Evolutionary conservation across 352 stramenopile genomes (phyloP), one percentile per base, ranked within the genome.

Genomic region (Pythium diclinum): DNA sequence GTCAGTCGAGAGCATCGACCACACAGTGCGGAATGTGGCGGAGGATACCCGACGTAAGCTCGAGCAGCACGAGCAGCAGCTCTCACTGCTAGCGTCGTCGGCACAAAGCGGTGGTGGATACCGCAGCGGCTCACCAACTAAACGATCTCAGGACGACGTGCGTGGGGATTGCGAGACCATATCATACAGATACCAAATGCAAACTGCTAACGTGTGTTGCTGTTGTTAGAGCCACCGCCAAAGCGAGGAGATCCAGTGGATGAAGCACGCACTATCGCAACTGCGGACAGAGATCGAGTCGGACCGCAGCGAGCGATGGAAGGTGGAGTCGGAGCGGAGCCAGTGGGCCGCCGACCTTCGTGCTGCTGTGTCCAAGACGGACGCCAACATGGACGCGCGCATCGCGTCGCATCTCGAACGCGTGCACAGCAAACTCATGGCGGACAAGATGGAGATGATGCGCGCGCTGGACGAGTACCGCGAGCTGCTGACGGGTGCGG

Each of bases 271-370:
- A 14, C 51, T 82, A 10, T 42, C 69, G 8, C 81, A 88, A 58
- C 61, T 91, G 16, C 79, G 80, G 5, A 63, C 55, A 2, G 83
- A 91, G 7, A 38, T 82, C n/a, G 79, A 91, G 16, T 59, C 72
- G 16, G 80, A 92, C 19, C 81, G 81, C 9, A 87, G 64, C 44
- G 69, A 85, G 54, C 74, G 77, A 19, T 85, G 79, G 73, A 77
- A 71, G 28, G 34, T 68, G 7, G 72, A 77, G 33, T 70, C 59
- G 21, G 74, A 79, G 11, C 65, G 69, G 2, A 73, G 62, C 25
- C 72, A 78, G 25, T 76, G 67, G 62, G 40, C 71, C 1, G 42
- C 63, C 2, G 73, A 81, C 13, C 33, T 83, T 10, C 73, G 72
- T 13, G 47, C 52, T 3, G 60, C 59, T 0, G 53, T 78, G 1